phyloP scores from a whole-genome alignment of 176 grass and related monocot species.

The Hsuehochloa calcarea region DNA sequence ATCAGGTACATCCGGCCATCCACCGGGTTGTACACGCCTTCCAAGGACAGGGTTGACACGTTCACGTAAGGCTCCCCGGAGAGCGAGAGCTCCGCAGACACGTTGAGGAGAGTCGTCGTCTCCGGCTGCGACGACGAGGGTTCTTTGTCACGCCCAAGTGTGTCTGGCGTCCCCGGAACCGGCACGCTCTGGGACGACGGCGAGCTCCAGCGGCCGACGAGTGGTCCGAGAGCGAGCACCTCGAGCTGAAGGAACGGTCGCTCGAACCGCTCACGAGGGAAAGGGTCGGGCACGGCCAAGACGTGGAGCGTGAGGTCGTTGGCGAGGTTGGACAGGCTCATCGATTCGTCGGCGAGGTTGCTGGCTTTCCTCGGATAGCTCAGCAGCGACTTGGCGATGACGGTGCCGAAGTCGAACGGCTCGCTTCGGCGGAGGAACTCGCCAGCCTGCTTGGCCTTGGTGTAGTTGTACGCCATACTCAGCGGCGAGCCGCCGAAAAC shows the following conservation, averaged over 20 bases:
- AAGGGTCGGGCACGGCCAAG: slow-evolving; percentile 39
- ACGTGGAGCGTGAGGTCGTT: slow-evolving; percentile 63
- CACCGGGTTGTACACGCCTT: slow-evolving; percentile 82
- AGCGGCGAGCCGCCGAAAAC: slow-evolving; percentile 26
- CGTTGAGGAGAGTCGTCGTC: slow-evolving; percentile 32
- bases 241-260: slow-evolving; percentile 64
- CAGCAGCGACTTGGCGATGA: slow-evolving; percentile 78
- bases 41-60: slow-evolving; percentile 51
- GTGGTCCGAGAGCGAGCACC: slow-evolving; percentile 57
- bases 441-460: slow-evolving; percentile 41
- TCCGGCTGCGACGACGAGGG: not conserved
- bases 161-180: not conserved
- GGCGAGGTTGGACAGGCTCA: slow-evolving; percentile 44
- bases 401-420: slow-evolving; percentile 56
- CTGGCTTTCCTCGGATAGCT: slow-evolving; percentile 55
- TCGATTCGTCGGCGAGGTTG: not conserved
- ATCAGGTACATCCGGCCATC: slow-evolving; percentile 85
- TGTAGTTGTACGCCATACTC: slow-evolving; percentile 56
- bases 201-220: slow-evolving; percentile 48
- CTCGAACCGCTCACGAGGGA: slow-evolving; percentile 41
- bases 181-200: not conserved
- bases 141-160: not conserved
- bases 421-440: slow-evolving; percentile 61
- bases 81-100: slow-evolving; percentile 41
- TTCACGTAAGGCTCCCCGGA: slow-evolving; percentile 1